Base-by-base conservation (phyloP, 2,329 filamentous ascomycete genomes). In the Tolypocladium album region DNA sequence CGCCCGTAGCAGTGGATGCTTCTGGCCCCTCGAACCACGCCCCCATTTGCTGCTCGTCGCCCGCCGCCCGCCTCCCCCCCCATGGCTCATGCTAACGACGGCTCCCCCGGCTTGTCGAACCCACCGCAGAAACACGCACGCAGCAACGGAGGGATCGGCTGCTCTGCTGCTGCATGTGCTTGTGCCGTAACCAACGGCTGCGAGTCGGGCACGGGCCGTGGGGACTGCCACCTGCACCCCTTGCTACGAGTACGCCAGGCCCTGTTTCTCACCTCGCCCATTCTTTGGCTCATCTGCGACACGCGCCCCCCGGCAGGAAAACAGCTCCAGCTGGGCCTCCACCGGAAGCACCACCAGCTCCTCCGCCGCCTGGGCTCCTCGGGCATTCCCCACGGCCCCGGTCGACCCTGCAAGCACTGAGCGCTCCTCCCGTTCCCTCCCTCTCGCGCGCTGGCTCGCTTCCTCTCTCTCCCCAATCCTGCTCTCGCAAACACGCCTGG, bases 231-330 rank as follows among this genome's bases (percentile, higher is more conserved):
- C 55, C 57, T 58, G 43, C 38, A 55, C 57, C 55, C 50, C 47
- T 52, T 50, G 47, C 47, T 50, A 55, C 45, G n/a, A n/a, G n/a
- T 42, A 31, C 27, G 3, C 27, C 12, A n/a, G 31, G 57, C 40
- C 55, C 39, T 62, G 59, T 60, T 59, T 64, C 60, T 63, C 60
- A 55, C 61, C 34, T 57, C 58, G 58, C 50, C 38, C 59, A 57
- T 58, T 64, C 60, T 63, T 53, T 60, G 61, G 58, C 56, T 59
- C 60, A 58, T 60, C 63, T 63, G 61, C 63, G 61, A 64, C 63
- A 64, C 43, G 39, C 53, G 56, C 27, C 47, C 42, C 58, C 60
- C 39, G 31, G 34, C 43, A 47, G 22, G 24, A 53, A 59, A 53
- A 55, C 59, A 59, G 57, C 61, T 24, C 47, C 27, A 47, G 15